Conservation (phyloP, 164 flowering plant species). For the Santalum album region DNA sequence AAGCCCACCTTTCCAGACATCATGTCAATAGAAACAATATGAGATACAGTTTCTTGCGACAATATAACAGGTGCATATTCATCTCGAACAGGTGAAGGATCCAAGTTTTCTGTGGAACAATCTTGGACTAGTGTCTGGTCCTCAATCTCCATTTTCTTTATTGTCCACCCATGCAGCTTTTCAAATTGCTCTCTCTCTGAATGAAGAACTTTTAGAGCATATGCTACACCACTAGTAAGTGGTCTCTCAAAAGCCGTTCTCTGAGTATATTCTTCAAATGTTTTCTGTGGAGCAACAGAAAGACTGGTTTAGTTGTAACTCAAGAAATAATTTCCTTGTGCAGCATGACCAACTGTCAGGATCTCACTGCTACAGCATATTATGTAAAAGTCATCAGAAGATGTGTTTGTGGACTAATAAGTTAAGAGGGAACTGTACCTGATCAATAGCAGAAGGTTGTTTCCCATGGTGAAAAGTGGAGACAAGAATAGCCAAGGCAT, state of each 20-base stretch:
- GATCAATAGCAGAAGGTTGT: constrained; percentile 84
- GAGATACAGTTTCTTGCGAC: constrained; percentile 84
- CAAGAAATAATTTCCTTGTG: too few species aligned
- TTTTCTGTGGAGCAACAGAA: constrained; percentile 47
- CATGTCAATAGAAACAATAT: constrained; percentile 95
- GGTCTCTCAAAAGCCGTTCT: constrained; percentile 96
- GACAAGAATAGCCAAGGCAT: constrained; percentile 80
- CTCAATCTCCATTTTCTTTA: constrained; percentile 84
- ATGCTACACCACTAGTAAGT: constrained; percentile 93
- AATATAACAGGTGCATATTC: constrained; percentile 99
- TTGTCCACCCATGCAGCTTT: constrained; percentile 73
- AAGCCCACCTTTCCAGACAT: constrained; percentile 85
- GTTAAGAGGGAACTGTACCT: too few species aligned
- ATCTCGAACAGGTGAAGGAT: constrained; percentile 71
- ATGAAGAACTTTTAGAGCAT: constrained; percentile 79
- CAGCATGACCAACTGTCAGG: too few species aligned
- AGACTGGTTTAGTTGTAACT: too few species aligned
- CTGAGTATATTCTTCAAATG: constrained; percentile 86
- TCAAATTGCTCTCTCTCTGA: constrained; percentile 82
- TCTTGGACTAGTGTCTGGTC: constrained; percentile 79
- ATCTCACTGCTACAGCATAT: too few species aligned
- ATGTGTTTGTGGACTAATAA: too few species aligned
- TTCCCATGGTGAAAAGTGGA: constrained; percentile 91
- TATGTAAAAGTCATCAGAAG: too few species aligned
- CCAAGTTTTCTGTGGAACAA: constrained; percentile 58